Evolutionary conservation across 2,329 filamentous ascomycete species (phyloP).

Genomic region (Eurotiales sp.): DNA sequence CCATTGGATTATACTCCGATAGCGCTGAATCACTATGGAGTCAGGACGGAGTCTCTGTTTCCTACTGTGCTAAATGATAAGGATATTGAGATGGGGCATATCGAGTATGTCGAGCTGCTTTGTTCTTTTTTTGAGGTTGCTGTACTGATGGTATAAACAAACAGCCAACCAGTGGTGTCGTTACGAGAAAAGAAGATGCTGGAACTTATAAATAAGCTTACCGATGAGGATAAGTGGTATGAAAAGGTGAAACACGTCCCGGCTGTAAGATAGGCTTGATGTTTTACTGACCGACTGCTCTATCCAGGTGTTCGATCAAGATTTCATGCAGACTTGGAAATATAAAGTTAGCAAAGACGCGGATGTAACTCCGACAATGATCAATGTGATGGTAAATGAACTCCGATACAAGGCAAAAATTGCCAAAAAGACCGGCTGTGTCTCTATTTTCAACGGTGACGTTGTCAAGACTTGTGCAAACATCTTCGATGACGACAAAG

Average conservation of each 20-base stretch:
- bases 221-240: constrained; percentile 40
- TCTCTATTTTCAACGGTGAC: constrained; percentile 47
- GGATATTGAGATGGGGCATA: constrained; percentile 26
- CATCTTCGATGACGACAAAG: constrained; percentile 38
- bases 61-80: constrained; percentile 31
- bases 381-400: constrained; percentile 43
- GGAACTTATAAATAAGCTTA: constrained; percentile 36
- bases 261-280: background rate
- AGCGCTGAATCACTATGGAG: constrained; percentile 27
- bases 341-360: constrained; percentile 21
- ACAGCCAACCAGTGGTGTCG: constrained; percentile 27
- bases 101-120: constrained; percentile 21
- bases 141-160: background rate
- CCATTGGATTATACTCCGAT: constrained; percentile 26
- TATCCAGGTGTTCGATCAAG: constrained; percentile 30
- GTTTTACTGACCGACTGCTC: background rate
- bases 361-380: constrained; percentile 34
- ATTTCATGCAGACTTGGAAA: constrained; percentile 29
- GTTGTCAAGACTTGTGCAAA: constrained; percentile 52
- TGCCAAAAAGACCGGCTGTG: constrained; percentile 41
- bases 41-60: constrained; percentile 27
- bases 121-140: background rate
- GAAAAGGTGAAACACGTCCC: constrained; percentile 25
- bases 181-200: constrained; percentile 40
- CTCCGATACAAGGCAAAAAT: constrained; percentile 50